Conservation (phyloP, 2,329 filamentous ascomycete species). For the Incumbomyces lentus region DNA sequence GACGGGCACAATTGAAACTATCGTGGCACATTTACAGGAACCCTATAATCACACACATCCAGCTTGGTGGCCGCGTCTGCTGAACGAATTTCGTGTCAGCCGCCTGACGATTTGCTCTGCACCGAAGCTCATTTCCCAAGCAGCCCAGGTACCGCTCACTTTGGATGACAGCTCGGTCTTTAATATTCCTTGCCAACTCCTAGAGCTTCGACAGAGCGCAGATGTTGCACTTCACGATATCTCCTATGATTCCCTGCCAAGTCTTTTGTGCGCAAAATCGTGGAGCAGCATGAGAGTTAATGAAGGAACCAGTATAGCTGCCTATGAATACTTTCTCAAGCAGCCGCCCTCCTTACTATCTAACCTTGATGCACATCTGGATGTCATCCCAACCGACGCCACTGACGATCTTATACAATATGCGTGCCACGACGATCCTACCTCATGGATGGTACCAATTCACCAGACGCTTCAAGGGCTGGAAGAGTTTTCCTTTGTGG, state of each 20-base stretch:
- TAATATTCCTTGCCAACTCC: slow-evolving; percentile 51
- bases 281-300: slow-evolving; percentile 61
- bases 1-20: slow-evolving; percentile 33
- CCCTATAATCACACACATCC: slow-evolving; percentile 31
- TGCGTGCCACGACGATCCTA: background rate
- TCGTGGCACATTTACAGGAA: slow-evolving; percentile 36
- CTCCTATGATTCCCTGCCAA: slow-evolving; percentile 18
- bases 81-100: slow-evolving; percentile 39
- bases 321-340: slow-evolving; percentile 62
- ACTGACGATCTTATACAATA: background rate
- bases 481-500: slow-evolving; percentile 46
- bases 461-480: slow-evolving; percentile 34
- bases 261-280: slow-evolving; percentile 48
- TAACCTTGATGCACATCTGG: slow-evolving; percentile 27
- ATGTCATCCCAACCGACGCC: background rate
- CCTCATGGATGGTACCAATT: background rate
- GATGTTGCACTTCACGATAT: slow-evolving; percentile 9
- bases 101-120: slow-evolving; percentile 51
- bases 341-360: slow-evolving; percentile 52
- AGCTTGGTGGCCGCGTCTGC: slow-evolving; percentile 47
- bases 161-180: slow-evolving; percentile 54
- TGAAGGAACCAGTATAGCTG: slow-evolving; percentile 63
- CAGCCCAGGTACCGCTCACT: slow-evolving; percentile 49
- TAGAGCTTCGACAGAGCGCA: slow-evolving; percentile 35
- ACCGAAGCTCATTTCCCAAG: slow-evolving; percentile 50